Conservation (phyloP, 106 monocot species). For the Amphibolis antarctica region DNA sequence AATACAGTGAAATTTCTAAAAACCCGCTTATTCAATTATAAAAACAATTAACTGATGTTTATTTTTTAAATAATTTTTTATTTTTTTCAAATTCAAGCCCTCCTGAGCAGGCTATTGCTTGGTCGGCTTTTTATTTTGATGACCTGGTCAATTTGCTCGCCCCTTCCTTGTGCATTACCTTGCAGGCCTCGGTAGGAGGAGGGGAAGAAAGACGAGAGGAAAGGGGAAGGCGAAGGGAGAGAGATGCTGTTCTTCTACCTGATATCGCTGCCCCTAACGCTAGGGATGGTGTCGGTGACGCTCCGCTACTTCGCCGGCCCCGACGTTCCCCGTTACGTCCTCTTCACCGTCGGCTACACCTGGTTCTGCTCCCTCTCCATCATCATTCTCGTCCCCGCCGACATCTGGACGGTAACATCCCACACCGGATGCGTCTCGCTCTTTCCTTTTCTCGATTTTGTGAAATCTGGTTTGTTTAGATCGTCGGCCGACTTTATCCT, state of each 20-base stretch:
- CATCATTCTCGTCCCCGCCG: constrained; percentile 97
- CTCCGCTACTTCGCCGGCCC: constrained; percentile 95
- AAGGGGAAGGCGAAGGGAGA: background rate
- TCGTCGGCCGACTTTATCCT: no score
- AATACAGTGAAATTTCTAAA: no score
- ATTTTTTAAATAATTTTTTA: no score
- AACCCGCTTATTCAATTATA: no score
- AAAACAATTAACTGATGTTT: no score
- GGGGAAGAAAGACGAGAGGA: background rate
- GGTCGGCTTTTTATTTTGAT: no score
- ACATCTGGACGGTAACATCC: constrained; percentile 76
- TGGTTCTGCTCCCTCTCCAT: constrained; percentile 98
- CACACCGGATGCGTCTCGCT: background rate
- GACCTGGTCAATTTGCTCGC: no score
- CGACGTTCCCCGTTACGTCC: constrained; percentile 69
- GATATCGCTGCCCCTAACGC: constrained; percentile 82
- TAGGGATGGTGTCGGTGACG: constrained; percentile 86
- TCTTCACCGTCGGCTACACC: constrained; percentile 92
- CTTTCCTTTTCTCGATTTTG: background rate
- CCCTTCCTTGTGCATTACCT: no score
- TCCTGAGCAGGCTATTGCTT: no score
- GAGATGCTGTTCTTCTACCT: constrained; percentile 95
- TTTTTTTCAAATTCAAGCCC: no score
- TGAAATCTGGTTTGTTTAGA: background rate
- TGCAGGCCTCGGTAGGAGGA: background rate